Base-by-base conservation (phyloP, 345 rosid species). In the Noccaea caerulescens region DNA sequence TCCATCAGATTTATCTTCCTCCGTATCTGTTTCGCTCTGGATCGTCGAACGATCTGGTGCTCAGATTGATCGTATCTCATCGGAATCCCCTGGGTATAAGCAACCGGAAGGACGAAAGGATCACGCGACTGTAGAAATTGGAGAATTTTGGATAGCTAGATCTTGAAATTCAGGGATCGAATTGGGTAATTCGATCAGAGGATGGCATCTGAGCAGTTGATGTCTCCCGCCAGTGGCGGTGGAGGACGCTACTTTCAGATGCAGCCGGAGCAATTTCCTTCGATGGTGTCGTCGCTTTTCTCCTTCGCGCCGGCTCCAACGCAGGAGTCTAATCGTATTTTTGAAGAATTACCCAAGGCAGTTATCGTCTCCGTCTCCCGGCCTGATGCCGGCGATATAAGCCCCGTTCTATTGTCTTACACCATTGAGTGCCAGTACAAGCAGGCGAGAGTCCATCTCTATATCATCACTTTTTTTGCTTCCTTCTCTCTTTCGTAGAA, bases 351-450 rank as follows among this genome's bases (percentile, higher is more conserved):
- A 64, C 99, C 98, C 0, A 78, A 76, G 74, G 95, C 92, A 4
- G 67, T 72, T 37, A 92, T 92, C 71, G 83, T 88, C 43, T 86
- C 89, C 33, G 97, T 90, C 55, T 89, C 97, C 9, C 71, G 98
- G 30, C 98, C 98, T 50, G 99, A 94, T 61, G 87, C 93, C 23
- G 86, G 81, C 41, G 99, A 94, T 80, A 88, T 94, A 25, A 92
- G 96, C 45, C 98, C 99, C 52, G 78, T 89, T 50, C 87, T 86
- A 4, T 79, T 94, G 55, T 80, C 96, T 52, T 94, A 94, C 73
- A 89, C 93, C 56, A 86, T 94, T 25, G 92, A 91, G 79, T 72
- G 90, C 58, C 93, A 81, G 61, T 94, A 92, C 82, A 90, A 90
- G 77, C 99, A 94, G 97, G 99, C 59, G 72, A 52, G 72, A 52